Evolutionary conservation across 306 rosid genomes (phyloP).

Genomic region (Mucuna pruriens): DNA sequence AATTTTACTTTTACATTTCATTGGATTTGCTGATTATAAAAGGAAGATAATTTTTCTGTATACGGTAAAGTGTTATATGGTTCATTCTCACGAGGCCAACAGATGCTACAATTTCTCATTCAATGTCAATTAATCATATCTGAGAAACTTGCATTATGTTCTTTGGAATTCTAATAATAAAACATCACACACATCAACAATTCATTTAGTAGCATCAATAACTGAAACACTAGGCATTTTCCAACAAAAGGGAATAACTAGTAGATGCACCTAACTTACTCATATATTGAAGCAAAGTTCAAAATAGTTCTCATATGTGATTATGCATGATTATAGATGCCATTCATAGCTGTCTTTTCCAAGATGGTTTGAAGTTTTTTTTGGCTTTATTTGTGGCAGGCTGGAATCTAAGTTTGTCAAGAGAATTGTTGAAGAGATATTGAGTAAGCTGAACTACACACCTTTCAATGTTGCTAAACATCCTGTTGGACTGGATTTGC

Average conservation of each 20-base stretch:
- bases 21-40: background rate
- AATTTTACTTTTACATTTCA: no score
- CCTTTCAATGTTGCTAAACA: background rate
- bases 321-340: background rate
- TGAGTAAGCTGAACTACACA: background rate
- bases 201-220: no score
- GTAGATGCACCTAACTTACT: background rate
- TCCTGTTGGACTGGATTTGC: background rate
- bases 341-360: background rate
- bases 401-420: background rate
- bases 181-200: no score
- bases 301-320: background rate
- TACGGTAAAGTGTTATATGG: background rate
- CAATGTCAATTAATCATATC: background rate
- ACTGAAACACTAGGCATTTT: no score
- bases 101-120: background rate
- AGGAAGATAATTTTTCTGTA: background rate
- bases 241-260: background rate
- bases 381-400: background rate
- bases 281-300: background rate
- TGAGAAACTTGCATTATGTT: background rate
- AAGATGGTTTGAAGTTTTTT: background rate
- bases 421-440: background rate
- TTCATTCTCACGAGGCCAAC: background rate
- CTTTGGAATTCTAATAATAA: background rate